Conservation (phyloP, 805 yeast species). For the Hanseniaspora nectarophila region DNA sequence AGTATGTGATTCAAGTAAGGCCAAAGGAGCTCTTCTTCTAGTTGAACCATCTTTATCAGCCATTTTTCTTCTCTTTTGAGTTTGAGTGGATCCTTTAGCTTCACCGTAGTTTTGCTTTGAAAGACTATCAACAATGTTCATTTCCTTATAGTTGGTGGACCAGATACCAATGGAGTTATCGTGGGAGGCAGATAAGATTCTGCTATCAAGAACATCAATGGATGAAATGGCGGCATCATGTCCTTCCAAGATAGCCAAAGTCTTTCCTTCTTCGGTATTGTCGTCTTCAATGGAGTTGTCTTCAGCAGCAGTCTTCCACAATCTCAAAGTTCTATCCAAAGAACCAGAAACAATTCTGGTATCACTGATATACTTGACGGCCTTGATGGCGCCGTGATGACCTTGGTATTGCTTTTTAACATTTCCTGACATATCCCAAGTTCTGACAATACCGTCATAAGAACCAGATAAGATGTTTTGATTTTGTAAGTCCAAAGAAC, state of each 20-base stretch:
- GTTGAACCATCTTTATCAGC: constrained; percentile 65
- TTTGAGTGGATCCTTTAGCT: constrained; percentile 52
- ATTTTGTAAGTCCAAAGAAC: constrained; percentile 41
- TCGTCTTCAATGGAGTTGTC: constrained; percentile 33
- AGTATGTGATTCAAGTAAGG: constrained; percentile 66
- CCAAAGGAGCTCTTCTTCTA: constrained; percentile 70
- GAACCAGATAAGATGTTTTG: constrained; percentile 67
- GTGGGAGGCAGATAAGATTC: constrained; percentile 73
- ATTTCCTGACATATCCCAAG: constrained; percentile 72
- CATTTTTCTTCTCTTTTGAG: constrained; percentile 77
- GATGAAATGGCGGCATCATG: constrained; percentile 81
- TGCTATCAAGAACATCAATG: constrained; percentile 48
- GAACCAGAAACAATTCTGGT: constrained; percentile 74
- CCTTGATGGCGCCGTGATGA: constrained; percentile 75
- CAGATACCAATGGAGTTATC: constrained; percentile 75
- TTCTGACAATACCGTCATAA: constrained; percentile 87
- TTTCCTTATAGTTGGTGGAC: constrained; percentile 78
- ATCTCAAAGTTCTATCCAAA: constrained; percentile 74
- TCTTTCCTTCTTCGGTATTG: constrained; percentile 52
- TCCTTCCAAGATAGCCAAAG: constrained; percentile 77
- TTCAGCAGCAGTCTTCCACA: constrained; percentile 63
- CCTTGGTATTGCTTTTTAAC: constrained; percentile 74
- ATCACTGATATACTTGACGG: constrained; percentile 67
- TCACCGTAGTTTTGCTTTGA: constrained; percentile 29
- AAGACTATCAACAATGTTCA: constrained; percentile 47